Evolutionary conservation across 2,329 filamentous ascomycete species (phyloP).

Genomic region (Paecilomyces niveus): DNA sequence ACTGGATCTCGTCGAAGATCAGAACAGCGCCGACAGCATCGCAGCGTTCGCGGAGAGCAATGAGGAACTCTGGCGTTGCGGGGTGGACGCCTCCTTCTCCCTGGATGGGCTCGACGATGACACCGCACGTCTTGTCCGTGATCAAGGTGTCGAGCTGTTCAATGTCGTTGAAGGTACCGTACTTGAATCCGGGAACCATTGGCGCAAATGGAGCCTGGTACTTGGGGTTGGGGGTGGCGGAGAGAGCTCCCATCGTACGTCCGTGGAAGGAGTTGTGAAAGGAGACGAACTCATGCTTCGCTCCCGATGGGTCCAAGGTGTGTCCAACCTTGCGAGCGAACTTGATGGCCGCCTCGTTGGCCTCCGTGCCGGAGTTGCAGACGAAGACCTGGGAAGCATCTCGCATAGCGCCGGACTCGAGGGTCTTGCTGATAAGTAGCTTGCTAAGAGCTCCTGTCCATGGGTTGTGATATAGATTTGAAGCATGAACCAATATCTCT

Average conservation of each 20-base stretch:
- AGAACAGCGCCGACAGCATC: conserved; percentile 80
- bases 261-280: conserved; percentile 94
- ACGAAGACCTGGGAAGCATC: conserved; percentile 76
- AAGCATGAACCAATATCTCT: conserved; percentile 77
- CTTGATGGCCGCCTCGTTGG: conserved; percentile 96
- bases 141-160: conserved; percentile 64
- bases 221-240: conserved; percentile 96
- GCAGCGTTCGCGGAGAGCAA: conserved; percentile 76
- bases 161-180: conserved; percentile 80
- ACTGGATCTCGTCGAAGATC: conserved; percentile 97
- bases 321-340: conserved; percentile 91
- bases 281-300: conserved; percentile 78
- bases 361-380: conserved; percentile 93
- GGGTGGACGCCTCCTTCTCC: conserved; percentile 90
- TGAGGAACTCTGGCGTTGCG: conserved; percentile 73
- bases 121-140: conserved; percentile 80
- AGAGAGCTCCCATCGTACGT: conserved; percentile 88
- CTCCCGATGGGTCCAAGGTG: conserved; percentile 60
- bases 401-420: conserved; percentile 72
- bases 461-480: conserved; percentile 94
- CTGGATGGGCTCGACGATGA: conserved; percentile 95
- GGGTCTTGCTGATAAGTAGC: conserved; percentile 73
- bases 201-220: conserved; percentile 93
- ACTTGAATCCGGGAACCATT: conserved; percentile 89
- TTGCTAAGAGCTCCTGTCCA: conserved; percentile 90